Evolutionary conservation across 2,329 filamentous ascomycete genomes (phyloP), one percentile per base, ranked within the genome.

Genomic region (Fusarium miscanthi): DNA sequence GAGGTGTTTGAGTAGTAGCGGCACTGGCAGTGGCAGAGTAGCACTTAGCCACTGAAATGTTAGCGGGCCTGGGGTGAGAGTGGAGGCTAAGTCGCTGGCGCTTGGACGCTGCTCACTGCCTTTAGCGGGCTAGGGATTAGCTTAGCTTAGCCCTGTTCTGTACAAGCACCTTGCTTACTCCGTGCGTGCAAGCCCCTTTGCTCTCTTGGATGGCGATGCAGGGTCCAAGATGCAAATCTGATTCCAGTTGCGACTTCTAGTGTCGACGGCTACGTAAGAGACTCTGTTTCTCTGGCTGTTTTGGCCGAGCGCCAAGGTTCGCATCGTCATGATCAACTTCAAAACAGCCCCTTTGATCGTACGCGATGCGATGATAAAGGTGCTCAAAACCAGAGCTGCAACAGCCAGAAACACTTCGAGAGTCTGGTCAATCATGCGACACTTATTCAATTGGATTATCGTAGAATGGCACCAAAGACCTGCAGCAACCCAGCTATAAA

Each of bases 81-180:
- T 64, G 40, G 56, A 42, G 30, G 66, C 42, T 31, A 61, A 61
- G 49, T 37, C 48, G 23, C 48, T 65, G 70, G 70, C 66, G 43
- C 69, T 66, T 62, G 69, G 66, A 49, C 58, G 63, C 63, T 40
- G 70, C 70, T 73, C 70, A 73, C 66, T 73, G 57, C 70, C 70
- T 73, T 43, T 67, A 57, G 66, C 49, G 62, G 66, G 41, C 58
- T 73, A 66, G 66, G 54, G 65, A 59, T 60, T 53, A 41, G 51
- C 42, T 46, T 54, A 48, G 49, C 61, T 70, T 70, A 70, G 69
- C 69, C 65, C 65, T 62, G 59, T 66, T 67, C 66, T 37, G 61
- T 65, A 59, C 38, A 51, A 38, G 49, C 43, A 66, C 61, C 65
- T 49, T 64, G 59, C 65, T 69, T 59, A 59, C 66, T 65, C 66